phyloP scores from a whole-genome alignment of 2,329 filamentous ascomycete species.

The Diplodia intermedia region DNA sequence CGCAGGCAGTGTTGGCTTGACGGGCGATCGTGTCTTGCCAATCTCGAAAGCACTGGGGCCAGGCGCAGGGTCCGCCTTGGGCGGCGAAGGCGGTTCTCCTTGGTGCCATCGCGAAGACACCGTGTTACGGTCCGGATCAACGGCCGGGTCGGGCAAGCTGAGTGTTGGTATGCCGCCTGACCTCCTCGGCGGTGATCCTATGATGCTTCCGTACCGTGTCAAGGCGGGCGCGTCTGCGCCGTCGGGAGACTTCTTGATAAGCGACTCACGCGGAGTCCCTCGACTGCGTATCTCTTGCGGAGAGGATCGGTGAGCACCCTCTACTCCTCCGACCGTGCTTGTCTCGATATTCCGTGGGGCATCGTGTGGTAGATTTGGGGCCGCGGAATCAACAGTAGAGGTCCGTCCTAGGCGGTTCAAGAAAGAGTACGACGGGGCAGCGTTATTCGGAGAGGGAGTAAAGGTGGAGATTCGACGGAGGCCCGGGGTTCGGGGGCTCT shows the following conservation, averaged over 20 bases:
- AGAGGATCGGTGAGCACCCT: slow-evolving; percentile 34
- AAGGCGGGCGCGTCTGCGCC: slow-evolving; percentile 39
- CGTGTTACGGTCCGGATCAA: slow-evolving; percentile 52
- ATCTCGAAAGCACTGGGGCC: slow-evolving; percentile 53
- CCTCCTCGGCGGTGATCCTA: slow-evolving; percentile 45
- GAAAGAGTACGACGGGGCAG: slow-evolving; percentile 52
- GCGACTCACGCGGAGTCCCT: slow-evolving; percentile 35
- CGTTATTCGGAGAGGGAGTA: slow-evolving; percentile 45
- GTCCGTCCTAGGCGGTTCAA: slow-evolving; percentile 43
- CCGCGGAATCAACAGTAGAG: slow-evolving; percentile 35
- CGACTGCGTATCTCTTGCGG: slow-evolving; percentile 29
- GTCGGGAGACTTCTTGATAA: slow-evolving; percentile 26
- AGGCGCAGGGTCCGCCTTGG: neutral
- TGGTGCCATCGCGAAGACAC: slow-evolving; percentile 27
- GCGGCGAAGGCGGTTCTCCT: slow-evolving; percentile 36
- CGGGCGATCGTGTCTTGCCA: slow-evolving; percentile 49
- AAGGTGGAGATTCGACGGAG: slow-evolving; percentile 46
- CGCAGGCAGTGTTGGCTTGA: slow-evolving; percentile 39
- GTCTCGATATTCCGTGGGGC: slow-evolving; percentile 39
- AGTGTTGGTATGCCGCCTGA: slow-evolving; percentile 55
- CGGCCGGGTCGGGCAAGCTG: slow-evolving; percentile 67
- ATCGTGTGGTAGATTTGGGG: slow-evolving; percentile 40
- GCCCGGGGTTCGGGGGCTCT: slow-evolving; percentile 52
- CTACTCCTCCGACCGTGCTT: slow-evolving; percentile 13
- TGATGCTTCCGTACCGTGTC: slow-evolving; percentile 69